Evolutionary conservation across 768 basidiomycete genomes (phyloP).

Genomic region (Auriscalpium vulgare): DNA sequence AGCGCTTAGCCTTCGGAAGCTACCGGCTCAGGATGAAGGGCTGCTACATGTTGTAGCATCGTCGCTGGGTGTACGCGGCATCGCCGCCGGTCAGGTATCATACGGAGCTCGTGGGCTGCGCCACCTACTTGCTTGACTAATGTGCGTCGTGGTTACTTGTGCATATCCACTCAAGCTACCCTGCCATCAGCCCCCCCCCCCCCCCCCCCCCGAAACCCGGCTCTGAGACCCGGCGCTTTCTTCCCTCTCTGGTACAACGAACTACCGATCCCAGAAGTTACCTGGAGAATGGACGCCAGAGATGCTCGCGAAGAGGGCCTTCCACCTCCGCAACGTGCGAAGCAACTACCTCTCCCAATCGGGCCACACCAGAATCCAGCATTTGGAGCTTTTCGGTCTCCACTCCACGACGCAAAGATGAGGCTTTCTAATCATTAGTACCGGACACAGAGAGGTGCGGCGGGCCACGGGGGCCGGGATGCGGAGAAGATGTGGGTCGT

Average conservation of each 20-base stretch:
- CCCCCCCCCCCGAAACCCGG: too few species aligned
- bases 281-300: constrained; percentile 35
- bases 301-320: constrained; percentile 45
- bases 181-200: too few species aligned
- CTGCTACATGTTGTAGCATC: too few species aligned
- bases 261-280: constrained; percentile 43
- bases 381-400: constrained; percentile 68
- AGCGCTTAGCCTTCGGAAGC: too few species aligned
- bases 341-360: constrained; percentile 42
- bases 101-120: too few species aligned
- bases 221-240: constrained; percentile 64
- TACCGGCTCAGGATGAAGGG: too few species aligned
- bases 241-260: constrained; percentile 73
- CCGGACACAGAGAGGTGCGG: constrained; percentile 23
- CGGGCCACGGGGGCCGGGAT: constrained; percentile 17
- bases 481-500: constrained; percentile 49
- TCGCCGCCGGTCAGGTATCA: too few species aligned
- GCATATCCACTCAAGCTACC: background rate
- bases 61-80: too few species aligned
- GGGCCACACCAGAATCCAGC: constrained; percentile 47
- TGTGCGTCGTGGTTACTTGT: constrained; percentile 15
- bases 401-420: constrained; percentile 74
- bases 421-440: constrained; percentile 82
- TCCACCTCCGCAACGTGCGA: constrained; percentile 42
- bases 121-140: too few species aligned